A percentile compares a stretch with the other conserved stretches of the same genome.
Conservation (phyloP, 2,329 filamentous ascomycete species). For the Cladophialophora bantiana region DNA sequence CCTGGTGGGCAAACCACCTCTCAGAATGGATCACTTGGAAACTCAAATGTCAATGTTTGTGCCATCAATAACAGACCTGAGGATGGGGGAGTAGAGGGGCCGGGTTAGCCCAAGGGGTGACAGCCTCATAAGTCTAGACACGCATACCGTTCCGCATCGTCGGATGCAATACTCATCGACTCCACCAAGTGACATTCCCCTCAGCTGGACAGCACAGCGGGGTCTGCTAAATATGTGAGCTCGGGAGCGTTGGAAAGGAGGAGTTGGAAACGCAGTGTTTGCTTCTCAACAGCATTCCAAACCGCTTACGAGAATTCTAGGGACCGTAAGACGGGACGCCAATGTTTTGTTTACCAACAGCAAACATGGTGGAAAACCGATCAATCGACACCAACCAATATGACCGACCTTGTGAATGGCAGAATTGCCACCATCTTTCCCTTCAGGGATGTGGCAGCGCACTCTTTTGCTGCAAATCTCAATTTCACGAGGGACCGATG, state of each 20-base stretch:
- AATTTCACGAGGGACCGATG: neutral
- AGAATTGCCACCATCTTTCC: neutral
- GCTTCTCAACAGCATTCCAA: neutral
- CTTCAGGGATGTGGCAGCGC: neutral
- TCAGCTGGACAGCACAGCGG: constrained; percentile 3
- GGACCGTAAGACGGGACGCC: neutral
- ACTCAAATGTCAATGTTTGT: neutral
- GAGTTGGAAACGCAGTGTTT: neutral
- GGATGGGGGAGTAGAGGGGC: neutral
- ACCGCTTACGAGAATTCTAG: neutral
- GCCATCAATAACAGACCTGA: neutral
- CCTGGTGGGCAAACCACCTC: neutral
- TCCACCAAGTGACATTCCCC: constrained; percentile 9
- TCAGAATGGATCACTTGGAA: neutral
- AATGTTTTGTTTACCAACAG: constrained; percentile 3
- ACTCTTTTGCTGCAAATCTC: neutral
- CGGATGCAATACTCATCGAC: neutral
- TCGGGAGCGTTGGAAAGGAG: neutral
- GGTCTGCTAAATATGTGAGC: neutral
- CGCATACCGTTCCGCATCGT: constrained; percentile 12
- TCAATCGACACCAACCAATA: neutral
- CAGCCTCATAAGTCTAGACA: constrained; percentile 11
- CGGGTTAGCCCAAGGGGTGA: constrained; percentile 17
- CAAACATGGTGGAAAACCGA: constrained; percentile 1
- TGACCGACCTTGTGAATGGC: neutral